Conservation (phyloP, 2,329 filamentous ascomycete species). For the Metarhizium anisopliae region DNA sequence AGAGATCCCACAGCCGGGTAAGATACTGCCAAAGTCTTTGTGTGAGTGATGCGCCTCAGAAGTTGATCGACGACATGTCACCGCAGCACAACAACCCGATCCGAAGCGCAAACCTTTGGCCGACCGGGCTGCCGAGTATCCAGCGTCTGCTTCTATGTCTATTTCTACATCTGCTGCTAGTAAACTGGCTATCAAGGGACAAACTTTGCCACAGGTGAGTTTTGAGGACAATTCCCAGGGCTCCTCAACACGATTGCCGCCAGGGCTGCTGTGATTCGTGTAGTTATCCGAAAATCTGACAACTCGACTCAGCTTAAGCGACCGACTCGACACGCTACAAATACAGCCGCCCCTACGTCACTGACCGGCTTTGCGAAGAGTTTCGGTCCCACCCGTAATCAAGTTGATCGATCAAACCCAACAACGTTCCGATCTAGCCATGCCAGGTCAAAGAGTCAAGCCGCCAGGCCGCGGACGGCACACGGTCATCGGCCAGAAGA, state of each 20-base stretch:
- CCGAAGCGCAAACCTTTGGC: conserved; percentile 51
- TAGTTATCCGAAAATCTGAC: conserved; percentile 1
- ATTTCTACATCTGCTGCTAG: conserved; percentile 24
- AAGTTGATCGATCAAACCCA: conserved; percentile 40
- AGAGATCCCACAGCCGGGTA: conserved; percentile 35
- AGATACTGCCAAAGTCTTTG: conserved; percentile 8
- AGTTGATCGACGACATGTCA: conserved; percentile 9
- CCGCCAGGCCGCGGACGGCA: conserved; percentile 27
- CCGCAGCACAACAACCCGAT: conserved; percentile 42
- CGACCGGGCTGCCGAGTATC: conserved; percentile 45
- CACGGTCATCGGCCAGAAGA: conserved; percentile 31
- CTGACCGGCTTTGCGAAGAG: conserved; percentile 47
- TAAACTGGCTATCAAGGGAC: conserved; percentile 32
- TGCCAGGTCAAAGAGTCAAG: conserved; percentile 31
- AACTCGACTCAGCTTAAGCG: conserved; percentile 22
- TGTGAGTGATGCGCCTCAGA: not conserved
- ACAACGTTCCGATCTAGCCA: conserved; percentile 41
- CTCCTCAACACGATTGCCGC: conserved; percentile 1
- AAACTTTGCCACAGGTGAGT: conserved; percentile 27
- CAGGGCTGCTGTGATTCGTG: not conserved
- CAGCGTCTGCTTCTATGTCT: conserved; percentile 14
- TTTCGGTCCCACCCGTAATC: conserved; percentile 44
- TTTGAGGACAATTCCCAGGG: too few species aligned
- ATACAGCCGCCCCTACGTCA: conserved; percentile 14
- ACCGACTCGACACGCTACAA: conserved; percentile 31